phyloP scores from a whole-genome alignment of 345 rosid species.

The Syzygium aqueum region DNA sequence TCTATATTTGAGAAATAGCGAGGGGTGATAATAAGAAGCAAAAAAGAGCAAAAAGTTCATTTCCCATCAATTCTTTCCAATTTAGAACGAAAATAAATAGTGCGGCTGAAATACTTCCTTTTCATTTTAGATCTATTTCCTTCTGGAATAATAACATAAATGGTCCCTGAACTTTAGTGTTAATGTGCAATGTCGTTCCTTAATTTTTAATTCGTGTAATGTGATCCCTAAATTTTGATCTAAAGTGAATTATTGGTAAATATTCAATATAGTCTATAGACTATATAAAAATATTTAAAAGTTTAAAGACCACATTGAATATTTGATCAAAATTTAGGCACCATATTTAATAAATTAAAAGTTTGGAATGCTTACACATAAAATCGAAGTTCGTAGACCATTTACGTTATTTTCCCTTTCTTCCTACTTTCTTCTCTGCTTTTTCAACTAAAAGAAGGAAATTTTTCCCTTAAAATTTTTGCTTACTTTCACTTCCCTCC shows the following conservation, averaged over 20 bases:
- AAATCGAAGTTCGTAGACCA: not conserved
- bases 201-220: not conserved
- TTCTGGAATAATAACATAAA: not conserved
- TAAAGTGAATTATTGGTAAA: not conserved
- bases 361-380: not conserved
- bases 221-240: not conserved
- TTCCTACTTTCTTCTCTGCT: not conserved
- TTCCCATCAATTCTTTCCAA: not conserved
- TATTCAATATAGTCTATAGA: not conserved
- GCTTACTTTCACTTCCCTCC: not conserved
- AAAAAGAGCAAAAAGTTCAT: not conserved
- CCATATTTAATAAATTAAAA: not conserved
- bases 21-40: not conserved
- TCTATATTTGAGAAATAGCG: not conserved
- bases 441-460: not conserved
- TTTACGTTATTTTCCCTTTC: not conserved
- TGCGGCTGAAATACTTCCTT: not conserved
- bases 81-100: not conserved
- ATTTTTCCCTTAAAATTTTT: not conserved
- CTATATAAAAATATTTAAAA: not conserved
- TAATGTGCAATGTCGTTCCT: accelerated
- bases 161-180: not conserved
- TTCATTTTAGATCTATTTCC: not conserved
- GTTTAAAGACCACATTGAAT: accelerated
- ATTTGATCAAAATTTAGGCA: not conserved